Conservation (phyloP, 1,284 basidiomycete species). For the Macrocystidia cucumis region DNA sequence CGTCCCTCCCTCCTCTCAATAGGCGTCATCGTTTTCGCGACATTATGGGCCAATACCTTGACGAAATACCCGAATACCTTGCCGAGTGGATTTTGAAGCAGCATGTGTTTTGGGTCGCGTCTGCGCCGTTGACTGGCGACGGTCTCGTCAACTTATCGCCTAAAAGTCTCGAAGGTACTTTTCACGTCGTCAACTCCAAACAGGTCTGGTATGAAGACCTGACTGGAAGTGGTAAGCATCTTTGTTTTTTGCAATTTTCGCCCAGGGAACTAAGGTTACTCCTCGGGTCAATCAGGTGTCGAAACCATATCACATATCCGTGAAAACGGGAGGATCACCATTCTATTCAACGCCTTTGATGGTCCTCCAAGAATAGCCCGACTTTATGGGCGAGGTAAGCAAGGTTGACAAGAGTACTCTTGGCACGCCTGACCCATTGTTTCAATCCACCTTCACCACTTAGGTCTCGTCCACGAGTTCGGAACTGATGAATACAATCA, state of each 20-base stretch:
- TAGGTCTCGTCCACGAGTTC: slow-evolving; percentile 43
- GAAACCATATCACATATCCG: slow-evolving; percentile 55
- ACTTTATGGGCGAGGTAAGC: slow-evolving; percentile 44
- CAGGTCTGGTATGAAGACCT: slow-evolving; percentile 56
- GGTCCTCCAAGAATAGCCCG: slow-evolving; percentile 41
- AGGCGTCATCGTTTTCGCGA: too few species aligned
- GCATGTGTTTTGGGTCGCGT: slow-evolving; percentile 53
- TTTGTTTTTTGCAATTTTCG: not conserved
- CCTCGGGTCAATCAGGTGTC: slow-evolving; percentile 25
- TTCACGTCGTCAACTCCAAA: slow-evolving; percentile 40
- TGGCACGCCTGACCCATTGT: not conserved
- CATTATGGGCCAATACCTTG: slow-evolving; percentile 29
- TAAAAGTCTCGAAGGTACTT: slow-evolving; percentile 38
- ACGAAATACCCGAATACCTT: slow-evolving; percentile 36
- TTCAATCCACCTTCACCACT: slow-evolving; percentile 1
- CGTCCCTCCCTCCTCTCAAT: too few species aligned
- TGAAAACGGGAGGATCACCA: slow-evolving; percentile 49
- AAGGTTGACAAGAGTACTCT: not conserved
- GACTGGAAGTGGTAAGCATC: slow-evolving; percentile 42
- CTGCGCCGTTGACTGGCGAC: slow-evolving; percentile 36
- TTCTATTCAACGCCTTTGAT: slow-evolving; percentile 51
- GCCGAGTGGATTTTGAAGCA: slow-evolving; percentile 43
- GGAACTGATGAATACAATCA: slow-evolving; percentile 42
- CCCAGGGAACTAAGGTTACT: not conserved
- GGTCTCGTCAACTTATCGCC: slow-evolving; percentile 52